Conservation (phyloP, 2,329 filamentous ascomycete species). For the Fusarium sp. region DNA sequence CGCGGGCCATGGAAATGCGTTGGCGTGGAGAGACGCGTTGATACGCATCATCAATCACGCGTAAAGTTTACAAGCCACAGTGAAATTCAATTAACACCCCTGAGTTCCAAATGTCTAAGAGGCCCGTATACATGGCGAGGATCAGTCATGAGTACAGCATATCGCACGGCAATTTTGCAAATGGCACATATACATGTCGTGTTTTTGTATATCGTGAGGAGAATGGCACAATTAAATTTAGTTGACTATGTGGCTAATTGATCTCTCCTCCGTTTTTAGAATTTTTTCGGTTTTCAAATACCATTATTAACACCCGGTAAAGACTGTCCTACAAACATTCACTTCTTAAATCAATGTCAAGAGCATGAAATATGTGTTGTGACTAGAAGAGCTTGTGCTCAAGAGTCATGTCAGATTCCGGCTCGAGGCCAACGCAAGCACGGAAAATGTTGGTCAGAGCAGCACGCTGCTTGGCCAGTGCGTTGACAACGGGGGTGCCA, state of each 20-base stretch:
- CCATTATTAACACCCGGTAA: slow-evolving; percentile 17
- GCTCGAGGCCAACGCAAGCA: slow-evolving; percentile 94
- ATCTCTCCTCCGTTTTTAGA: slow-evolving; percentile 31
- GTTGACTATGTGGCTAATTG: slow-evolving; percentile 20
- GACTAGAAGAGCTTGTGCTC: slow-evolving; percentile 94
- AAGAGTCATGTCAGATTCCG: slow-evolving; percentile 98
- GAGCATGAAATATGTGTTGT: background rate
- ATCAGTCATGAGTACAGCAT: background rate
- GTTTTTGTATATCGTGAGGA: slow-evolving; percentile 12
- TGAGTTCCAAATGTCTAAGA: background rate
- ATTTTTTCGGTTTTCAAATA: background rate
- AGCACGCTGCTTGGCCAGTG: slow-evolving; percentile 93
- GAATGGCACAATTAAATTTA: slow-evolving; percentile 38
- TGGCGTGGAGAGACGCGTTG: slow-evolving; percentile 38
- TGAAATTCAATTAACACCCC: slow-evolving; percentile 7
- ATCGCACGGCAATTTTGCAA: no score
- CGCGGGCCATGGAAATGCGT: slow-evolving; percentile 38
- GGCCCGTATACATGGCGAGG: background rate
- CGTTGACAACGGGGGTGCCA: slow-evolving; percentile 94
- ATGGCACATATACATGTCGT: background rate
- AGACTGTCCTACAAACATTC: slow-evolving; percentile 20
- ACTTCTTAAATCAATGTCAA: background rate
- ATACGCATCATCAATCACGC: slow-evolving; percentile 37
- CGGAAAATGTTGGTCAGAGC: slow-evolving; percentile 98
- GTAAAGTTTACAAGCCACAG: slow-evolving; percentile 6